phyloP scores from a whole-genome alignment of 1,139 yeast genomes.

The Debaryomyces coudertii region DNA sequence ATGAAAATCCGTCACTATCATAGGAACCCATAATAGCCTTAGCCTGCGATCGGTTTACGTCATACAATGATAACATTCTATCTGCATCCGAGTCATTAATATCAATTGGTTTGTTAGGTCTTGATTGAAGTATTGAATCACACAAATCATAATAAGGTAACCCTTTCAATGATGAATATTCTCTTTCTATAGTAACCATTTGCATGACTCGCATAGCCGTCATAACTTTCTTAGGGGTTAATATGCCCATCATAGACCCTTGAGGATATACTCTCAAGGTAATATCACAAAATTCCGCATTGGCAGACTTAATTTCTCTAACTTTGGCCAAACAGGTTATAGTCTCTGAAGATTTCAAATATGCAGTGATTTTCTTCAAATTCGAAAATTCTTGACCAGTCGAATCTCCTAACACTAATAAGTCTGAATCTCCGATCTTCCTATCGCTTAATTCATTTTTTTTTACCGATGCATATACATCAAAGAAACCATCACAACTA shows the following conservation, averaged over 20 bases:
- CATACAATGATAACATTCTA: constrained; percentile 48
- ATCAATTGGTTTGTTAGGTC: constrained; percentile 51
- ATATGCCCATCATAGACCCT: constrained; percentile 52
- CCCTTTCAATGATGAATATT: constrained; percentile 80
- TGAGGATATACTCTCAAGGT: constrained; percentile 66
- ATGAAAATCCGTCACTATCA: constrained; percentile 71
- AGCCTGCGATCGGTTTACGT: constrained; percentile 88
- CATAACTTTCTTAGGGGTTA: constrained; percentile 67
- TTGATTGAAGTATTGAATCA: constrained; percentile 64
- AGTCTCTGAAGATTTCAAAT: constrained; percentile 32
- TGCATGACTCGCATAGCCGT: constrained; percentile 76
- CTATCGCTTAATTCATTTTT: constrained; percentile 53
- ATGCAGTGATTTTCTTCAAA: constrained; percentile 16
- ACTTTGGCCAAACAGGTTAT: constrained; percentile 77
- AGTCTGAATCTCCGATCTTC: constrained; percentile 72
- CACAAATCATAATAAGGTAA: constrained; percentile 78
- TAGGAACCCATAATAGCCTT: constrained; percentile 79
- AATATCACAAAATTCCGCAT: constrained; percentile 69
- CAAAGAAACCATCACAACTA: constrained; percentile 84
- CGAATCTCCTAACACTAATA: constrained; percentile 65
- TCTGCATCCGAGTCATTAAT: constrained; percentile 41
- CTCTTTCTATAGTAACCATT: constrained; percentile 92
- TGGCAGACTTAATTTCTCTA: constrained; percentile 66
- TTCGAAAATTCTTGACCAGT: constrained; percentile 26
- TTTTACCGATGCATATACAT: constrained; percentile 77